phyloP scores from a whole-genome alignment of 345 rosid species.

The Microcos paniculata region DNA sequence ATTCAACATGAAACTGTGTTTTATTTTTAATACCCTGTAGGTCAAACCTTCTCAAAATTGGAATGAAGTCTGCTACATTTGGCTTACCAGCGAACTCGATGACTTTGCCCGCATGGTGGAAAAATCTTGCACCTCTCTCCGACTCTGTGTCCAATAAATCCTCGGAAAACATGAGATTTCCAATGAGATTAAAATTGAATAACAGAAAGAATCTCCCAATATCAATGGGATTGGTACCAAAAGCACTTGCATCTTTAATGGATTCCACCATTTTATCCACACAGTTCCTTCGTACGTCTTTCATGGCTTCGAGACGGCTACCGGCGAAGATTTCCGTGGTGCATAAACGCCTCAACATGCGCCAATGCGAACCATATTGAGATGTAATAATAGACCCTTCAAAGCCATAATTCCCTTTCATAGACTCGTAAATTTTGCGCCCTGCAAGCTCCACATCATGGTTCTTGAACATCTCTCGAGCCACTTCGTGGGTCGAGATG shows the following conservation, averaged over 20 bases:
- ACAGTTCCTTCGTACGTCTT: conserved; percentile 45
- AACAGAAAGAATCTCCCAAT: conserved; percentile 63
- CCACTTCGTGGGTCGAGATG: conserved; percentile 60
- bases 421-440: conserved; percentile 74
- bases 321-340: conserved; percentile 65
- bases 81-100: conserved; percentile 79
- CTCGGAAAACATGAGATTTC: conserved; percentile 65
- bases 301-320: conserved; percentile 58
- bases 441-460: conserved; percentile 73
- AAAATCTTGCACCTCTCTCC: conserved; percentile 55
- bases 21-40: conserved; percentile 66
- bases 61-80: conserved; percentile 72
- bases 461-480: conserved; percentile 72
- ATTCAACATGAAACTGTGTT: conserved; percentile 59
- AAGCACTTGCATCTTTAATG: conserved; percentile 40
- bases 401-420: conserved; percentile 53
- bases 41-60: conserved; percentile 56
- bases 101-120: conserved; percentile 64
- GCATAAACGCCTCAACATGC: conserved; percentile 63
- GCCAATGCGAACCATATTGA: conserved; percentile 79
- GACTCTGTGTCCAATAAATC: conserved; percentile 65
- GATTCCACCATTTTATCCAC: conserved; percentile 50
- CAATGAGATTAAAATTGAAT: conserved; percentile 71
- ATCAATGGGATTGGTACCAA: conserved; percentile 46
- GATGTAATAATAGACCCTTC: conserved; percentile 72